phyloP scores from a whole-genome alignment of 2,329 filamentous ascomycete genomes.

The Claviceps sp. region DNA sequence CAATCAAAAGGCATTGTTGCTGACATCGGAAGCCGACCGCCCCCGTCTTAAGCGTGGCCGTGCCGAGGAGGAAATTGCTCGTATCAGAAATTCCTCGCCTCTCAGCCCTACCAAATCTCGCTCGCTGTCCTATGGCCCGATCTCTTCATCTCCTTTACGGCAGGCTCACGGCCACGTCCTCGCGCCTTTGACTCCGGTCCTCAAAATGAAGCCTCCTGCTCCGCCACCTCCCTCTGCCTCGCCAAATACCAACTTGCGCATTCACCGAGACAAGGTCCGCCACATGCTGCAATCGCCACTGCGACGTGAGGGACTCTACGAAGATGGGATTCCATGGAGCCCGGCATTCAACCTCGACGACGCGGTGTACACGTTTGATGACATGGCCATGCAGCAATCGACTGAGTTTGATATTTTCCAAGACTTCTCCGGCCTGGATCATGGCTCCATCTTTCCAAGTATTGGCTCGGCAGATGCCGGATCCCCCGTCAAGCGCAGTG shows the following conservation, averaged over 20 bases:
- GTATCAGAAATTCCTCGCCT: constrained; percentile 81
- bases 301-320: constrained; percentile 31
- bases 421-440: constrained; percentile 17
- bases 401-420: constrained; percentile 52
- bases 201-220: constrained; percentile 58
- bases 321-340: constrained; percentile 44
- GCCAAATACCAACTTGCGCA: constrained; percentile 79
- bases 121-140: constrained; percentile 36
- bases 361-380: constrained; percentile 32
- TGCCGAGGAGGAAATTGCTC: constrained; percentile 90
- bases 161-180: constrained; percentile 45
- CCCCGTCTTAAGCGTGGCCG: constrained; percentile 74
- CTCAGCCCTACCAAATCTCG: constrained; percentile 73
- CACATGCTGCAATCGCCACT: constrained; percentile 70
- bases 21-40: constrained; percentile 70
- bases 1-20: constrained; percentile 46
- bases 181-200: constrained; percentile 68
- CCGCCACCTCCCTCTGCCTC: constrained; percentile 61
- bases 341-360: constrained; percentile 55
- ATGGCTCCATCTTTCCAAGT: constrained; percentile 20
- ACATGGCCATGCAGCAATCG: constrained; percentile 35
- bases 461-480: constrained; percentile 38
- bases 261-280: constrained; percentile 74
- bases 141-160: constrained; percentile 58
- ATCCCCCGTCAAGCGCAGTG: constrained; percentile 54